Base-by-base conservation (phyloP, 768 basidiomycete genomes). In the Hortiboletus campestris region DNA sequence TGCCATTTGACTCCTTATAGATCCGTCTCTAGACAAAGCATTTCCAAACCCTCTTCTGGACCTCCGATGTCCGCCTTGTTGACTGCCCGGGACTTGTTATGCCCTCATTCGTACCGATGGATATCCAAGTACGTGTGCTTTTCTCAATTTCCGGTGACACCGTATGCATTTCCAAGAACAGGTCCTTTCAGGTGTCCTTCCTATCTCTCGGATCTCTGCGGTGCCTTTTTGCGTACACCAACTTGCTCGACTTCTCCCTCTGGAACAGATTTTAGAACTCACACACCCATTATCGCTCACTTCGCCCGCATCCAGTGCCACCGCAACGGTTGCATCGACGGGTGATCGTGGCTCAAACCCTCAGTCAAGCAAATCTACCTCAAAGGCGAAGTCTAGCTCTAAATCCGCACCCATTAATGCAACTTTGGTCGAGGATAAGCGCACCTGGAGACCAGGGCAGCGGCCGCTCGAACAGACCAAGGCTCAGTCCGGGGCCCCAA, bases 51-150 rank as follows among this genome's bases (percentile, higher is more conserved):
- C 80, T 96, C 41, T 96, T 88, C 70, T 91, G 88, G 87, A 93
- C 91, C 25, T 72, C 80, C 2, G 85, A 92, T 57, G 81, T 98
- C 57, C 88, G 93, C 44, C 80, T 98, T 10, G 92, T 94, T 36
- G 96, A 98, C 71, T 98, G 96, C 64, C 96, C 96, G 0, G 96
- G 96, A 11, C 81, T 98, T 16, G 92, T 98, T 3, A 86, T 96
- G 78, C 96, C 96, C 10, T 88, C 85, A 57, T 79, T 80, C 63
- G 81, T 88, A 6, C 89, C 86, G 10, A 84, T 92, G 84, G 91
- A 94, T 69, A 81, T 86, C 67, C 92, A 95, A 75, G 89, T 85
- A 60, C 19, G 69, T 62, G 25, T 35, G 4, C 12, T 13, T 20
- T 6, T 17, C 14, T 45, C 28, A 2, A 8, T 46, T 42, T 28